Conservation (phyloP, 164 flowering plant genomes). For the Nelumbo lutea region DNA sequence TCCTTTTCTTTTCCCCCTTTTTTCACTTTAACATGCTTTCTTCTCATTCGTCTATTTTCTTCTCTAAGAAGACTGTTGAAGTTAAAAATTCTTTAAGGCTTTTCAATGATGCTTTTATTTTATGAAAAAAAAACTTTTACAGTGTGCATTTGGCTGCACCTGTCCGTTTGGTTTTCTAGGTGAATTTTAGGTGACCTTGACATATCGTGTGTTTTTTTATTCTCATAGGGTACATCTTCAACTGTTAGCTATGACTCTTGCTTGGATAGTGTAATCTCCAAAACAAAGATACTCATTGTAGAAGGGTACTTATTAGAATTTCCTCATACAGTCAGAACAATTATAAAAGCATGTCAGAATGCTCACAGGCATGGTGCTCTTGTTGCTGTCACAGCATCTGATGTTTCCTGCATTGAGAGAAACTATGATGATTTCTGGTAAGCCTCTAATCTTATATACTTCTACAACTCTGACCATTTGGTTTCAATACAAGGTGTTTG, state of each 20-base stretch:
- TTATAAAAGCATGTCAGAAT: constrained; percentile 70
- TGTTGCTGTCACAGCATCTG: constrained; percentile 92
- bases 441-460: constrained; percentile 4
- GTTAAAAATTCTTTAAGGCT: no score
- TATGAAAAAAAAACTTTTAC: no score
- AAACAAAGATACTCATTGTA: constrained; percentile 75
- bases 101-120: no score
- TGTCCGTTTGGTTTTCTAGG: no score
- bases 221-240: constrained; percentile 85
- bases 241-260: constrained; percentile 55
- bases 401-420: constrained; percentile 83
- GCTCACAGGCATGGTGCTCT: constrained; percentile 75
- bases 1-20: no score
- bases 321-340: constrained; percentile 75
- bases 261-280: constrained; percentile 60
- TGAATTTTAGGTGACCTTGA: not conserved
- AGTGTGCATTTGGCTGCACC: no score
- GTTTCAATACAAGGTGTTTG: not conserved
- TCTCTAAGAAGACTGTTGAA: no score
- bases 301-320: constrained; percentile 96
- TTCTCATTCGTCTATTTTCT: no score
- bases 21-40: no score
- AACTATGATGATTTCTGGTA: constrained; percentile 94
- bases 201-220: not conserved
- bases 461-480: not conserved